phyloP scores from a whole-genome alignment of 805 yeast species.

The Yamadazyma sp. region DNA sequence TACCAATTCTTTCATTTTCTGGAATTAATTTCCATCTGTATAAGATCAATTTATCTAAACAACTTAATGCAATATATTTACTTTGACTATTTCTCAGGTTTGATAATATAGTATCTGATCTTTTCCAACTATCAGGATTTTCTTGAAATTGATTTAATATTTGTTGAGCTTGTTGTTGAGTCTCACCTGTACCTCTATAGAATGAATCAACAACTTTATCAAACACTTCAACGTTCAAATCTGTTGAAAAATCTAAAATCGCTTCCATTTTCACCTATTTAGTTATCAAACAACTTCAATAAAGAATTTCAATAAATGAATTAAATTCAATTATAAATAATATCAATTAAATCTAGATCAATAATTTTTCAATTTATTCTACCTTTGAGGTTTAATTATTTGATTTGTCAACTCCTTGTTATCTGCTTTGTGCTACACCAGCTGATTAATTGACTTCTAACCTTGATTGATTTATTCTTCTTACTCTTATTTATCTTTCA shows the following conservation, averaged over 20 bases:
- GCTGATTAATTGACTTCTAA: not conserved
- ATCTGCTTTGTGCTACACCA: too few relatives aligned
- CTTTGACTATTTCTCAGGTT: conserved; percentile 77
- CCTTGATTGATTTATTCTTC: too few relatives aligned
- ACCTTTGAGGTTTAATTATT: too few relatives aligned
- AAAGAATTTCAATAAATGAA: not conserved
- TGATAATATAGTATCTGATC: conserved; percentile 85
- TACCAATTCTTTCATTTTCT: conserved; percentile 83
- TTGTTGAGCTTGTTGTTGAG: conserved; percentile 68
- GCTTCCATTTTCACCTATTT: conserved; percentile 59
- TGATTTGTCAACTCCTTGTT: too few relatives aligned
- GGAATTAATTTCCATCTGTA: conserved; percentile 94
- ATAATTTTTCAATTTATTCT: too few relatives aligned
- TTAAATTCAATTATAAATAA: too few relatives aligned
- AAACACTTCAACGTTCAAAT: conserved; percentile 72
- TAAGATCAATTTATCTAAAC: conserved; percentile 83
- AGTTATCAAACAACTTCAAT: not conserved
- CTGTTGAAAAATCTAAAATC: conserved; percentile 81
- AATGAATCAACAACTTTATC: conserved; percentile 85
- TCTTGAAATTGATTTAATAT: conserved; percentile 82
- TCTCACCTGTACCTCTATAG: conserved; percentile 70
- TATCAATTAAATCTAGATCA: too few relatives aligned
- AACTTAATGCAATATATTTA: conserved; percentile 87
- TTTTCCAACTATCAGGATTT: conserved; percentile 93
- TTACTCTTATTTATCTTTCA: too few relatives aligned